Percentiles rank a stretch among this genome's conserved stretches.
These are phyloP conservation scores for Rutstroemia sp. DNA, from an alignment of 2,329 filamentous ascomycete genomes.

Conservation along the genomic window DNA sequence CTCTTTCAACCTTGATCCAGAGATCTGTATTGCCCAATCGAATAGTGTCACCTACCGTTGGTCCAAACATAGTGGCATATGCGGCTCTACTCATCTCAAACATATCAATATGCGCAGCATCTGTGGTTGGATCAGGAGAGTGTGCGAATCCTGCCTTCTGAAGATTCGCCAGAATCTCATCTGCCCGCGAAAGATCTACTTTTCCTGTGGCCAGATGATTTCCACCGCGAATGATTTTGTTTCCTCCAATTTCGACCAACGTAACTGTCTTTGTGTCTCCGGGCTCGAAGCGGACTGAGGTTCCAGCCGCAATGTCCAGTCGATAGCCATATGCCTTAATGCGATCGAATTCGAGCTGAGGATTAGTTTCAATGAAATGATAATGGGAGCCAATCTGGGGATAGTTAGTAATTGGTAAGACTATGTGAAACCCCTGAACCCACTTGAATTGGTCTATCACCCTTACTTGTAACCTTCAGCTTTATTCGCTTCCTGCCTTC, in stretches of 20 bases:
- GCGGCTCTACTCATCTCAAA: conserved; percentile 69
- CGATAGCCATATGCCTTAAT: conserved; percentile 74
- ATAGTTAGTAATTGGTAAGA: conserved; percentile 6
- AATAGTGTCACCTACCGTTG: conserved; percentile 81
- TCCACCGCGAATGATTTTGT: conserved; percentile 73
- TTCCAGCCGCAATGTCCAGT: conserved; percentile 84
- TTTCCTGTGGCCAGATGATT: conserved; percentile 70
- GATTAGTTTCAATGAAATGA: conserved; percentile 94
- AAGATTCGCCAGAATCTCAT: conserved; percentile 60
- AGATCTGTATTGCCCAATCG: conserved; percentile 76
- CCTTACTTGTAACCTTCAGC: conserved; percentile 74
- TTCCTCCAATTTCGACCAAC: conserved; percentile 80
- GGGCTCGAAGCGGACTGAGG: conserved; percentile 87
- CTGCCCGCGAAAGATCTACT: conserved; percentile 55
- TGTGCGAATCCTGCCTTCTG: conserved; percentile 73
- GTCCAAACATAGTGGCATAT: conserved; percentile 87
- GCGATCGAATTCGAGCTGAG: conserved; percentile 82
- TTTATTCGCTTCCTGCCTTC: conserved; percentile 64
- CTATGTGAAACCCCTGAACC: conserved; percentile 10
- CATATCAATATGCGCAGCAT: conserved; percentile 47
- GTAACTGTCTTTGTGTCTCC: conserved; percentile 87
- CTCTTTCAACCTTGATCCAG: conserved; percentile 85
- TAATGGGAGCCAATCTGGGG: conserved; percentile 77
- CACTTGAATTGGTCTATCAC: conserved; percentile 85
- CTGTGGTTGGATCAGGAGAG: conserved; percentile 52